phyloP scores from a whole-genome alignment of 176 grass and related monocot species.

The Stipa capillata region DNA sequence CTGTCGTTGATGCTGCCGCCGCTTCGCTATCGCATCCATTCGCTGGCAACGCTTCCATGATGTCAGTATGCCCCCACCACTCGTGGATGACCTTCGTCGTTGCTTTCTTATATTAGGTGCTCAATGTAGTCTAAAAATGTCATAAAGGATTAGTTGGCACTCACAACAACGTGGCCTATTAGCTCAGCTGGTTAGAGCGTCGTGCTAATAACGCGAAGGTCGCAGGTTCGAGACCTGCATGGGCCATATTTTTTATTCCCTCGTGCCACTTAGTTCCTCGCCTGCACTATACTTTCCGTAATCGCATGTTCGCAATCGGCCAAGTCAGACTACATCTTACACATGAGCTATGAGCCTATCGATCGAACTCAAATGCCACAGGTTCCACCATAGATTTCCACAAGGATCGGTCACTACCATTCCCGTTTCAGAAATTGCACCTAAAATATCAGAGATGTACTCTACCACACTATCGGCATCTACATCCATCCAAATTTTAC shows the following conservation, averaged over 20 bases:
- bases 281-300: neutral
- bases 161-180: slow-evolving; percentile 77
- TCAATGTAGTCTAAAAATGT: too few species aligned
- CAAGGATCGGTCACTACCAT: neutral
- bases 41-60: too few species aligned
- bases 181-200: slow-evolving; percentile 97
- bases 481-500: neutral
- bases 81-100: too few species aligned
- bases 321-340: neutral
- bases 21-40: too few species aligned
- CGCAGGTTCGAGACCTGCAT: slow-evolving; percentile 97
- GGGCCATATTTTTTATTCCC: too few species aligned
- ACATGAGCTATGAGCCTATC: neutral
- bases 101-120: too few species aligned
- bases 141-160: too few species aligned
- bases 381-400: neutral
- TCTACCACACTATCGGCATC: neutral
- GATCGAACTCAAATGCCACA: neutral
- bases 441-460: too few species aligned
- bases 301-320: too few species aligned
- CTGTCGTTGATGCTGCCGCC: too few species aligned
- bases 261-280: neutral
- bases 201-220: slow-evolving; percentile 99
- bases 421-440: too few species aligned
- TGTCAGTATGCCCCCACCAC: too few species aligned